Base-by-base conservation (phyloP, 1,284 basidiomycete species). In the Mycena sp. region DNA sequence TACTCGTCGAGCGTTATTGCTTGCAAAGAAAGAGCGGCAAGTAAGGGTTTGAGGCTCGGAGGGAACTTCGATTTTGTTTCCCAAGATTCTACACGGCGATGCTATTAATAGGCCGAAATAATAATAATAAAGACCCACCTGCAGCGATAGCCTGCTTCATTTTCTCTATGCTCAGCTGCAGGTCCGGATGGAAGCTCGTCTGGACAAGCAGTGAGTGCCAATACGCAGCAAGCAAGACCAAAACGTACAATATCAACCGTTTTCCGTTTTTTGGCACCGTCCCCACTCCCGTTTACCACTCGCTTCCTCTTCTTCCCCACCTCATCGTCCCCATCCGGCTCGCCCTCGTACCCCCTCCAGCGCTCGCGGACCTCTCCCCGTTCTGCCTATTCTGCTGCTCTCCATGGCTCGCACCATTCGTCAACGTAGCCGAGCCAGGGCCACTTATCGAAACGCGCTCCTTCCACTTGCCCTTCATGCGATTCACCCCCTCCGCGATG, bases 11-110 rank as follows among this genome's bases (percentile, higher is more conserved):
- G 83, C 55, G 87, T 82, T 70, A 97, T 88, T 0, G 96, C 96
- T 54, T 90, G 83, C 52, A 93, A 77, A 1, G 95, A 93, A 35
- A 94, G 86, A 30, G 87, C 78, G 30, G 85, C 80, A 6, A 98
- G 85, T 4, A 87, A 72, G 0, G 91, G 91, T 70, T 94, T 95
- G 71, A 99, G 80, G 4, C 79, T 73, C 0, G 90, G 89, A 6
- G 96, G 96, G 80, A 98, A 98, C 76, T 95, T 97, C 72, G 90
- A 90, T 80, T 93, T 95, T 62, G 83, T 79, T 43, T 87, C 86
- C 88, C 90, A 93, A 46, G 80, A 83, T 72, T 90, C 89, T 87
- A 72, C 46, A 44, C 7, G 11, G 37, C 21, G 19, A 41, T 30
- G 30, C 58, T 41, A 21, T 14, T 6, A 7, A 19, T n/a, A n/a